phyloP scores from a whole-genome alignment of 2,329 filamentous ascomycete species.

The Aureobasidium mangrovei region DNA sequence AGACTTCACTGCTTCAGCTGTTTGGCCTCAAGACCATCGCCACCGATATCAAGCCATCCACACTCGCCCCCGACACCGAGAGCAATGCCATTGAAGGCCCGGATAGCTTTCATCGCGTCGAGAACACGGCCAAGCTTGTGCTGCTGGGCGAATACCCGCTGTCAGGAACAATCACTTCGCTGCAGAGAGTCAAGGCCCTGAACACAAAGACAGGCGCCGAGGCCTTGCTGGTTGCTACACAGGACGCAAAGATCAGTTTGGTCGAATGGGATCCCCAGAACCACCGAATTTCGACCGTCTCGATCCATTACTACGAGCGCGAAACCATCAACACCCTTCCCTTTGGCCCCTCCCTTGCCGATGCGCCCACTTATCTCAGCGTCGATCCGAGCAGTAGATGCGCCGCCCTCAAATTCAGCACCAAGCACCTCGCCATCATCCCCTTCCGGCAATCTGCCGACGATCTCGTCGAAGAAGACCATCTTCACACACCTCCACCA shows the following conservation, averaged over 20 bases:
- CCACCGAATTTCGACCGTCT: slow-evolving; percentile 73
- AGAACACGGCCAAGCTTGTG: slow-evolving; percentile 61
- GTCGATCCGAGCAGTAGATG: slow-evolving; percentile 90
- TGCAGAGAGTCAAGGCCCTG: slow-evolving; percentile 66
- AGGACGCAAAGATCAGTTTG: slow-evolving; percentile 86
- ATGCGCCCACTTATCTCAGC: slow-evolving; percentile 71
- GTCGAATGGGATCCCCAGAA: slow-evolving; percentile 86
- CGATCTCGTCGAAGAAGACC: slow-evolving; percentile 84
- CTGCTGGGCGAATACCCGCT: slow-evolving; percentile 78
- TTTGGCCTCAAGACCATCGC: slow-evolving; percentile 65
- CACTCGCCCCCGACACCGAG: slow-evolving; percentile 11
- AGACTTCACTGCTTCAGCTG: slow-evolving; percentile 86
- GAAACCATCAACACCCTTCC: slow-evolving; percentile 77
- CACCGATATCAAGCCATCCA: slow-evolving; percentile 43
- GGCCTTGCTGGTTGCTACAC: slow-evolving; percentile 71
- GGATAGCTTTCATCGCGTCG: slow-evolving; percentile 13
- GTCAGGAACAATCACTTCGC: slow-evolving; percentile 72
- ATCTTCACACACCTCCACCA: slow-evolving; percentile 39
- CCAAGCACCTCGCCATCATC: slow-evolving; percentile 81
- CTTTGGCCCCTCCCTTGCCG: slow-evolving; percentile 67
- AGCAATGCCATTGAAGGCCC: not conserved
- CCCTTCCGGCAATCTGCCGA: slow-evolving; percentile 82
- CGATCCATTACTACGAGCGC: slow-evolving; percentile 96
- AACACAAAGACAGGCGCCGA: slow-evolving; percentile 73
- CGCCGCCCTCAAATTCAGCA: slow-evolving; percentile 86